Evolutionary conservation across 768 basidiomycete species (phyloP).

Genomic region (Kwoniella pini): DNA sequence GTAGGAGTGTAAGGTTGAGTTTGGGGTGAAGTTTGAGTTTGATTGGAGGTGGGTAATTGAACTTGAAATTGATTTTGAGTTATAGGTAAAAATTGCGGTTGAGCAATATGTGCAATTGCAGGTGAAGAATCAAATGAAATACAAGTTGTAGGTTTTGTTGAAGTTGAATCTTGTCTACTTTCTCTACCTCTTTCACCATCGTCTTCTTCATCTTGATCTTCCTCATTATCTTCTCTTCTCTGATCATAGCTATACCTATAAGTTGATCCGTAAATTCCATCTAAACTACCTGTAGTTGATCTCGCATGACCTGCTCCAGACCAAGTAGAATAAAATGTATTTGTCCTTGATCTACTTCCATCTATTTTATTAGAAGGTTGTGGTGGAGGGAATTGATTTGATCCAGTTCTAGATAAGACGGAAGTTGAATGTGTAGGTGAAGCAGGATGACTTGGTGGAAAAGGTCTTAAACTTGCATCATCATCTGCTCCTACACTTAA

Average conservation of each 20-base stretch:
- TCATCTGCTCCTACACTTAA: conserved; percentile 67
- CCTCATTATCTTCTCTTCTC: neutral
- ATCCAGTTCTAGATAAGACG: conserved; percentile 20
- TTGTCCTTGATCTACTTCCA: conserved; percentile 18
- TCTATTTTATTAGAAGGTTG: neutral
- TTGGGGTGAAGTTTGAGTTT: neutral
- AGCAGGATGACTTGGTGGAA: conserved; percentile 83
- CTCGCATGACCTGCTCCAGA: conserved; percentile 5
- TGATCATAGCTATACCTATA: conserved; percentile 10
- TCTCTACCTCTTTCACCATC: conserved; percentile 54
- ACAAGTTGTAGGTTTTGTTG: conserved; percentile 92
- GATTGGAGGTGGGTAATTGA: neutral
- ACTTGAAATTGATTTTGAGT: neutral
- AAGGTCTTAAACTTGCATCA: conserved; percentile 84
- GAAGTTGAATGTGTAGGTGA: conserved; percentile 83
- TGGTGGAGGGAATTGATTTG: conserved; percentile 12
- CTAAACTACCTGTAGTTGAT: conserved; percentile 11
- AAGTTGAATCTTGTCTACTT: conserved; percentile 51
- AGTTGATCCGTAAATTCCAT: conserved; percentile 6
- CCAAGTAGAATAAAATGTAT: conserved; percentile 25
- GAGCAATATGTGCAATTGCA: conserved; percentile 87
- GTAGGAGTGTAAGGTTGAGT: neutral
- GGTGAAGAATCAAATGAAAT: conserved; percentile 80
- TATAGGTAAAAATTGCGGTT: conserved; percentile 55
- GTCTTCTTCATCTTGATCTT: conserved; percentile 60